Evolutionary conservation across 2,329 filamentous ascomycete species (phyloP), one percentile per base, ranked within the genome.

Genomic region (Plectosphaerella plurivora): DNA sequence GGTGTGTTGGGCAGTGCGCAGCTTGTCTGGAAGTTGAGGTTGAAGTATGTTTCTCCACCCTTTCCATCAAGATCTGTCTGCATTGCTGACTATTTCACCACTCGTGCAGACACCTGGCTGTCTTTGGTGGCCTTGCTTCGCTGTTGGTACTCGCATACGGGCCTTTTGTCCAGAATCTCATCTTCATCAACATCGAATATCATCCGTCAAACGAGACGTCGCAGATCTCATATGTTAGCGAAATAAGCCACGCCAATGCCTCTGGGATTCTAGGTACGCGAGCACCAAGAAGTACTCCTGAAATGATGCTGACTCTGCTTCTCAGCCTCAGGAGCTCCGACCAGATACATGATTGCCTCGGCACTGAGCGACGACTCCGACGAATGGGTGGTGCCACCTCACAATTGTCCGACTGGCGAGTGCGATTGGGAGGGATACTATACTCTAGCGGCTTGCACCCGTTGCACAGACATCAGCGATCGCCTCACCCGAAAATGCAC

Each of bases 121-220:
- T 50, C 2, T 24, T 54, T 6, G 49, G 53, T 24, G 53, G 45
- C 9, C 39, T 52, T 11, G 53, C 49, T 6, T 54, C 53, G 20
- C 50, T 54, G 14, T 16, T 54, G 22, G 49, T 46, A 15, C 18
- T 54, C 10, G 49, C 53, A 10, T 54, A 54, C 39, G 53, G 53
- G 18, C 53, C 53, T 22, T 51, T 54, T 20, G 53, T 54, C 5
- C 53, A 54, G 42, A 50, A 51, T n/a, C 20, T 51, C 2, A 47
- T 54, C 16, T 20, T 46, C n/a, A 16, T 49, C 28, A 16, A 15
- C 14, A 46, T 51, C 16, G 11, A 51, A 5, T 46, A 45, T n/a
- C 25, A 10, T 1, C 22, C 20, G 4, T 14, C 44, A 10, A 22
- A 37, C 7, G 12, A 47, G 3, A n/a, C 36, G 15, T 45, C 51